phyloP scores from a whole-genome alignment of 1,284 basidiomycete genomes.

The Volvariella volvacea region DNA sequence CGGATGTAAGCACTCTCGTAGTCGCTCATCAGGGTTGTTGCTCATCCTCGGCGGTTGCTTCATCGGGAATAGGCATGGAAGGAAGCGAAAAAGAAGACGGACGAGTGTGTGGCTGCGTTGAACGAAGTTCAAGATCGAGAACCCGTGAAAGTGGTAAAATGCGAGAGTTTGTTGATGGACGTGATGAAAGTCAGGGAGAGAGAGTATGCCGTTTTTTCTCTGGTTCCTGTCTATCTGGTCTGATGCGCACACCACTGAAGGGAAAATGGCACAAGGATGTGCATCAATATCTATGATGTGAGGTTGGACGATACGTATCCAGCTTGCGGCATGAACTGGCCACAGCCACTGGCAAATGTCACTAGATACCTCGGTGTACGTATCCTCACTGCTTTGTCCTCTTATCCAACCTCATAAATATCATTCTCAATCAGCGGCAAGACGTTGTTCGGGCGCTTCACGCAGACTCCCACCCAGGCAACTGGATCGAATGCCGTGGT shows the following conservation, averaged over 20 bases:
- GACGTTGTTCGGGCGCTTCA: slow-evolving; percentile 86
- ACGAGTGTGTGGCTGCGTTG: slow-evolving; percentile 55
- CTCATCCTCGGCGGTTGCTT: no score
- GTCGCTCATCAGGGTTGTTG: no score
- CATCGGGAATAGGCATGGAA: slow-evolving; percentile 64
- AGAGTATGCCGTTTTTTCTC: slow-evolving; percentile 39
- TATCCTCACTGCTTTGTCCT: slow-evolving; percentile 10
- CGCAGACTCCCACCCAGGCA: slow-evolving; percentile 69
- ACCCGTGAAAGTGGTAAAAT: slow-evolving; percentile 60
- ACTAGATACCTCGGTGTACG: slow-evolving; percentile 78
- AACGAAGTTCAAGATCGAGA: slow-evolving; percentile 40
- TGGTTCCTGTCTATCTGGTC: neutral
- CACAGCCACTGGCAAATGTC: slow-evolving; percentile 78
- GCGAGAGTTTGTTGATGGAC: slow-evolving; percentile 59
- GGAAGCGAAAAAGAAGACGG: slow-evolving; percentile 53
- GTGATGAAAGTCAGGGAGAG: slow-evolving; percentile 61
- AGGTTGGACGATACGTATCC: slow-evolving; percentile 80
- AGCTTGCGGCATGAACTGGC: slow-evolving; percentile 99
- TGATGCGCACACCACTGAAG: slow-evolving; percentile 29
- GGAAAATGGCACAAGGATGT: slow-evolving; percentile 66
- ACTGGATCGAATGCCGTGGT: slow-evolving; percentile 86
- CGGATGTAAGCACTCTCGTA: slow-evolving; percentile 64
- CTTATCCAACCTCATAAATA: slow-evolving; percentile 5
- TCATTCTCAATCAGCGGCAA: slow-evolving; percentile 39
- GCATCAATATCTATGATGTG: slow-evolving; percentile 95